These are phyloP conservation scores for Boletus tomentosulus DNA, from an alignment of 768 basidiomycete genomes.

Conservation along the genomic window DNA sequence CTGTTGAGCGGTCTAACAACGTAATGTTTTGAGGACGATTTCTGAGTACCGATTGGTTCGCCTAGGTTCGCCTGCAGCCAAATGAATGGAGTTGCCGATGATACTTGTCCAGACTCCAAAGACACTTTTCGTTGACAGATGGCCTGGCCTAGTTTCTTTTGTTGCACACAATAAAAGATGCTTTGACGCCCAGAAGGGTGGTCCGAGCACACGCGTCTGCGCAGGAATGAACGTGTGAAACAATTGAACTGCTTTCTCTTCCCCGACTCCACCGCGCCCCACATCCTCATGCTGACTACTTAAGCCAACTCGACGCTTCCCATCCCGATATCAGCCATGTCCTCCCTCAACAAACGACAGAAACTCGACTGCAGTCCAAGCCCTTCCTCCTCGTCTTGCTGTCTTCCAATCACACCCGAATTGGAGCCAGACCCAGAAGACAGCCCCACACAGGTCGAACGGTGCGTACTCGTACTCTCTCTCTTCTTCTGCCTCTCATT, in stretches of 20 bases:
- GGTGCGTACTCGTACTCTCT: constrained; percentile 1
- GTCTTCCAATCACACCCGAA: neutral
- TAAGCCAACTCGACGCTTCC: neutral
- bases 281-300: neutral
- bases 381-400: neutral
- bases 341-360: neutral
- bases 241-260: neutral
- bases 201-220: neutral
- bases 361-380: neutral
- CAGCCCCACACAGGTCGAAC: neutral
- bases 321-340: neutral
- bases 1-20: too few relatives aligned
- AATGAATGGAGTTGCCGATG: too few relatives aligned
- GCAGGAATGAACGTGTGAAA: neutral
- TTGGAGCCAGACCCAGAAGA: neutral
- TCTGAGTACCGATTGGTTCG: too few relatives aligned
- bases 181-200: neutral
- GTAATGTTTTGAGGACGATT: too few relatives aligned
- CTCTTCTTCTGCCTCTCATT: neutral
- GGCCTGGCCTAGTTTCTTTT: too few relatives aligned
- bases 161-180: too few relatives aligned
- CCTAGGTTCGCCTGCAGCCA: too few relatives aligned
- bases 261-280: neutral
- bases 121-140: too few relatives aligned
- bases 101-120: too few relatives aligned